Base-by-base conservation (phyloP, 306 rosid genomes). In the Argentina anserina region DNA sequence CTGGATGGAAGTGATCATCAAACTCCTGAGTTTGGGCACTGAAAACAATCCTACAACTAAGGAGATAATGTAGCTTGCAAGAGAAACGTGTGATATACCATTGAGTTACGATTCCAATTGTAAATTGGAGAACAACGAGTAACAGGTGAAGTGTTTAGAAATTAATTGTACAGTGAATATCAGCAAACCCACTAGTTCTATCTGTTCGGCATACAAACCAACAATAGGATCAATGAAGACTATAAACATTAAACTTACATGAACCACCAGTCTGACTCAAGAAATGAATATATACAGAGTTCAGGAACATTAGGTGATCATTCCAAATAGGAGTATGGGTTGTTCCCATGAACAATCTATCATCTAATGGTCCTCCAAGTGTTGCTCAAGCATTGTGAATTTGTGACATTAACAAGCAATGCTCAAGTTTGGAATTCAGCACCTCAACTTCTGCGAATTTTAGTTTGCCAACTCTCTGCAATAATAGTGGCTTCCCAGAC, bases 1-100 rank as follows among this genome's bases (percentile, higher is more conserved):
- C 95, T 34, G 79, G 74, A 77, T 89, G 95, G 28, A 86, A 15
- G 65, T 66, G 67, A 46, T 82, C 78, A 33, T 81, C 76, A 62
- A 87, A 83, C 33, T 64, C 82, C 55, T 74, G 75, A 42, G 78
- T 81, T 66, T 89, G 95, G 17, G 86, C 95, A 65, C 88, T 89
- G 64, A 89, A 87, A 69, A 85, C 74, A 61, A 89, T 85, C 84
- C 95, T 89, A 79, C 79, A 81, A 67, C 49, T 23, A 53, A 28
- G 41, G 50, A 70, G 45, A 64, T 47, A 40, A 64, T 74, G n/a
- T 55, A 66, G 76, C 81, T 39, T 12, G 23, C 7, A 13, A 53
- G 61, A 46, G 47, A 73, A 46, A 34, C 33, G 25, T 33, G 28
- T 62, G 72, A 45, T 74, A 36, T 58, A 31, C 8, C 49, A 17